Conservation (phyloP, 495 filamentous ascomycete species). For the Neurospora sp. region DNA sequence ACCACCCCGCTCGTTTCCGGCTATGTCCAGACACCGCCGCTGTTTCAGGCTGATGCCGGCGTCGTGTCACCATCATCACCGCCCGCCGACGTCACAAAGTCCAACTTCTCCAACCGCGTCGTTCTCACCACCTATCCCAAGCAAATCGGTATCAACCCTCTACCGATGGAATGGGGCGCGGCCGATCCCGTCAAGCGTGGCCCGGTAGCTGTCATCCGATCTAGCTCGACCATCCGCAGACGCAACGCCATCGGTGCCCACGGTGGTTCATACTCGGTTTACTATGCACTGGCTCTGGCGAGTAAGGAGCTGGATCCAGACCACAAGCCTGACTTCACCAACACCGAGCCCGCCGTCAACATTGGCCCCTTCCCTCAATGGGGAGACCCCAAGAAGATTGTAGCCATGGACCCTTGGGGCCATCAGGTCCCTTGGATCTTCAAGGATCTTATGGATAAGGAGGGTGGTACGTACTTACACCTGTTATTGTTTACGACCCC, state of each 20-base stretch:
- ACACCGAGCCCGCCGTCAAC: slow-evolving; percentile 81
- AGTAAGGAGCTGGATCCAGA: slow-evolving; percentile 76
- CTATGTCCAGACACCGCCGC: slow-evolving; percentile 11
- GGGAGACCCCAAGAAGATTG: slow-evolving; percentile 87
- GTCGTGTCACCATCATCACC: slow-evolving; percentile 13
- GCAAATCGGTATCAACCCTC: slow-evolving; percentile 84
- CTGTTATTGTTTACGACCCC: not conserved
- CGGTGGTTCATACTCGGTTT: slow-evolving; percentile 95
- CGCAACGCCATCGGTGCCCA: slow-evolving; percentile 82
- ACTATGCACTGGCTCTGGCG: slow-evolving; percentile 88
- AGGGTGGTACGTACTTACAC: slow-evolving; percentile 35
- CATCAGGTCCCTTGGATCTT: slow-evolving; percentile 80
- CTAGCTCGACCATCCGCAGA: slow-evolving; percentile 62
- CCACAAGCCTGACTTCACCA: slow-evolving; percentile 84
- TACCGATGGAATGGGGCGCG: slow-evolving; percentile 82
- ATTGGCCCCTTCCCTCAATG: slow-evolving; percentile 86
- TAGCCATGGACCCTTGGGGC: slow-evolving; percentile 92
- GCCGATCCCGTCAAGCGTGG: slow-evolving; percentile 64
- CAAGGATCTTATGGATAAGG: slow-evolving; percentile 54
- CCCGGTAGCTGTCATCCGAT: slow-evolving; percentile 83
- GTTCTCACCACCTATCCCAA: slow-evolving; percentile 80
- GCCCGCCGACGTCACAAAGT: slow-evolving; percentile 13
- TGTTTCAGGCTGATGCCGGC: slow-evolving; percentile 23
- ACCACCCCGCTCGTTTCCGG: slow-evolving; percentile 15
- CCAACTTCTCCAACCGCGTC: slow-evolving; percentile 22